Evolutionary conservation across 441 rosid genomes (phyloP).

Genomic region (Erysimum pusillum): DNA sequence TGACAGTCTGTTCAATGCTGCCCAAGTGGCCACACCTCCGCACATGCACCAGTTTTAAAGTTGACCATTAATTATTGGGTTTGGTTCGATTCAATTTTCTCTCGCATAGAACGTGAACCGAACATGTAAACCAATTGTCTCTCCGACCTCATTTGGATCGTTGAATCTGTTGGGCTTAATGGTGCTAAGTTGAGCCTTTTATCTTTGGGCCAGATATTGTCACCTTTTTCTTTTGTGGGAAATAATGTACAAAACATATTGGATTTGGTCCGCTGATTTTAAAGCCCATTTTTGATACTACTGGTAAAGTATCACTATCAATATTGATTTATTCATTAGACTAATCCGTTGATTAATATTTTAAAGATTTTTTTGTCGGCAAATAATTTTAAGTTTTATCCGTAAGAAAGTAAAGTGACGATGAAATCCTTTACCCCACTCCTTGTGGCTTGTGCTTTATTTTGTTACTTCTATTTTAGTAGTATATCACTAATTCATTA

Average conservation of each 20-base stretch:
- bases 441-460: background rate
- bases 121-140: slow-evolving; percentile 11
- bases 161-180: slow-evolving; percentile 19
- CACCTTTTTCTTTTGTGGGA: no score
- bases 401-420: background rate
- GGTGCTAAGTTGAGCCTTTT: background rate
- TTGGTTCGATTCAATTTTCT: background rate
- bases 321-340: background rate
- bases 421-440: background rate
- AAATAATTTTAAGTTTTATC: background rate
- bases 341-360: background rate
- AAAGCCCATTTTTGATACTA: background rate
- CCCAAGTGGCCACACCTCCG: slow-evolving; percentile 11
- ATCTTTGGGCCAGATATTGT: background rate
- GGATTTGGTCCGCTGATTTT: background rate
- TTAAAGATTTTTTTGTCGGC: background rate
- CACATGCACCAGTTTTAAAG: slow-evolving; percentile 29
- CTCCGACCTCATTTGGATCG: background rate
- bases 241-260: no score
- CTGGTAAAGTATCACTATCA: background rate
- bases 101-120: background rate
- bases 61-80: slow-evolving; percentile 4
- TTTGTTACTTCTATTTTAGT: background rate
- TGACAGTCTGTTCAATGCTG: slow-evolving; percentile 38
- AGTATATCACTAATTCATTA: background rate